Conservation (phyloP, 2,329 filamentous ascomycete species). For the Anthostomella pinea region DNA sequence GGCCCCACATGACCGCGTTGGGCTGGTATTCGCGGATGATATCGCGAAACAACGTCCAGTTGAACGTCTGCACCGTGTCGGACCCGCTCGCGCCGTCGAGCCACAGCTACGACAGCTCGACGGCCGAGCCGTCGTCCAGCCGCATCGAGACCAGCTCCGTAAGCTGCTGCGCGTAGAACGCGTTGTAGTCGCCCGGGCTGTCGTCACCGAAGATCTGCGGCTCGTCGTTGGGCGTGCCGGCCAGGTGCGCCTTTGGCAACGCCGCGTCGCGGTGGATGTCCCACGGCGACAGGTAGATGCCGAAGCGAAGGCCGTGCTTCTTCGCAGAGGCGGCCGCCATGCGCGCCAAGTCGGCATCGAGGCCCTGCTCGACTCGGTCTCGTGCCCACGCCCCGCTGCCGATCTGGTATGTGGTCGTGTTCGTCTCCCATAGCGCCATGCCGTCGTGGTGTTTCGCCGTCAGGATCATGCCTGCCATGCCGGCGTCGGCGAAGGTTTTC, state of each 20-base stretch:
- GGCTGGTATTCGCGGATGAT: conserved; percentile 29
- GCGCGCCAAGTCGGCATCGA: conserved; percentile 31
- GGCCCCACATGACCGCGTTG: conserved; percentile 30
- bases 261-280: conserved; percentile 36
- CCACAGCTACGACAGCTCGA: conserved; percentile 31
- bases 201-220: conserved; percentile 34
- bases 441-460: conserved; percentile 38
- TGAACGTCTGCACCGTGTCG: conserved; percentile 29
- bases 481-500: conserved; percentile 24
- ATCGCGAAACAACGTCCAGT: conserved; percentile 30
- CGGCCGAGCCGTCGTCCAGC: conserved; percentile 12
- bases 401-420: conserved; percentile 33
- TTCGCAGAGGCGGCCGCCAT: conserved; percentile 32
- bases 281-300: conserved; percentile 36
- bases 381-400: conserved; percentile 31
- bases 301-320: conserved; percentile 33
- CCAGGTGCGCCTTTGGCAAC: conserved; percentile 31
- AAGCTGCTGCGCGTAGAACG: conserved; percentile 28
- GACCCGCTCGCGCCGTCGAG: conserved; percentile 33
- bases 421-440: conserved; percentile 35
- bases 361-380: conserved; percentile 22
- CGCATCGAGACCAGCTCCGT: conserved; percentile 26
- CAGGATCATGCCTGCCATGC: conserved; percentile 35
- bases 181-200: conserved; percentile 32
- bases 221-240: conserved; percentile 32